phyloP scores from a whole-genome alignment of 2,329 filamentous ascomycete genomes.

The Colletotrichum siamense region DNA sequence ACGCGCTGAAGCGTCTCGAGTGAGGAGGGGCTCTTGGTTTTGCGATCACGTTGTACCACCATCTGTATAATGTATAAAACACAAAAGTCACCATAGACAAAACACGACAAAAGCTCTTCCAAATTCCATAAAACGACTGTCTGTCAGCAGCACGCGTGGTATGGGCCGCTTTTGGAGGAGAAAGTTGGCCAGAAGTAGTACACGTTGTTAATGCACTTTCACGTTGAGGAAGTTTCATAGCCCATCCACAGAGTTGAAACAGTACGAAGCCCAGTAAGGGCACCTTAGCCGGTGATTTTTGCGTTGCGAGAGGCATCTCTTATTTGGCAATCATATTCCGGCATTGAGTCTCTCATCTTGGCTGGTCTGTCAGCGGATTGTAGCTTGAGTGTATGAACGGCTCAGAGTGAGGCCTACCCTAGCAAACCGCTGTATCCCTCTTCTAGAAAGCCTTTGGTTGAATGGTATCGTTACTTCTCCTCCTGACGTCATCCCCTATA shows the following conservation, averaged over 20 bases:
- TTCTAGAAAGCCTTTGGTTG: background rate
- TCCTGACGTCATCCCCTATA: background rate
- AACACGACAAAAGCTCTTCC: background rate
- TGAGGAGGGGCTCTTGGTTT: slow-evolving; percentile 29
- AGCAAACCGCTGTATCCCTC: background rate
- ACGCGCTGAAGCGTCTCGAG: slow-evolving; percentile 53
- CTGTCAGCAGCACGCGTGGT: background rate
- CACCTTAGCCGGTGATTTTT: fast-evolving
- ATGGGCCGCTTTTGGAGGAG: background rate
- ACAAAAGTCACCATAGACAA: slow-evolving; percentile 5
- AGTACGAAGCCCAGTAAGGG: too few species aligned
- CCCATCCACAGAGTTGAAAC: too few species aligned
- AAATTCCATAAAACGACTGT: background rate
- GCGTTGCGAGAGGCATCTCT: background rate
- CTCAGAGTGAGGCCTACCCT: slow-evolving; percentile 13
- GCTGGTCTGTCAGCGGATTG: background rate
- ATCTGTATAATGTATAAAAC: slow-evolving; percentile 21
- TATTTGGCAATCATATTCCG: background rate
- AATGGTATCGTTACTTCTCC: background rate
- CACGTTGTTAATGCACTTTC: too few species aligned
- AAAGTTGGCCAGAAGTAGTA: too few species aligned
- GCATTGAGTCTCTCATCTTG: background rate
- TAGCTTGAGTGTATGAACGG: background rate
- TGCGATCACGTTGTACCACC: slow-evolving; percentile 10
- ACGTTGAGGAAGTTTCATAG: too few species aligned